Evolutionary conservation across 2,329 filamentous ascomycete species (phyloP).

Genomic region (Exophiala sp.): DNA sequence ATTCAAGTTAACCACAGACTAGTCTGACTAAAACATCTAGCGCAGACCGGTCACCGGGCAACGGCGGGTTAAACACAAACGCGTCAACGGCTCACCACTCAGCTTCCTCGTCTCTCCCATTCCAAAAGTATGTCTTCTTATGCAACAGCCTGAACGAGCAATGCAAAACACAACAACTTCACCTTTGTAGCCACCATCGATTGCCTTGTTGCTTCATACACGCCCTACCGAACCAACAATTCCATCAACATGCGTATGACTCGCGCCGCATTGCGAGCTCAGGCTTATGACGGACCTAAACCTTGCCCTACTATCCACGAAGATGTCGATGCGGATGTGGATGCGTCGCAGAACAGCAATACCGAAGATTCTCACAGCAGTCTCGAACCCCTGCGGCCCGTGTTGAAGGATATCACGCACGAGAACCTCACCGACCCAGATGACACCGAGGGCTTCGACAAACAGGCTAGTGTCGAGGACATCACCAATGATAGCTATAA

Average conservation of each 20-base stretch:
- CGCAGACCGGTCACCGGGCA: neutral
- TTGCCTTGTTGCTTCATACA: neutral
- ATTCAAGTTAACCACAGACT: no score
- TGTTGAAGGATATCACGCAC: constrained; percentile 27
- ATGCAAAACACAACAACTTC: neutral
- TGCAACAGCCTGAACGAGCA: neutral
- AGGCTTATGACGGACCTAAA: constrained; percentile 17
- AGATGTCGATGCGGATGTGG: constrained; percentile 19
- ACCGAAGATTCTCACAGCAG: neutral
- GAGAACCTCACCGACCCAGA: constrained; percentile 19
- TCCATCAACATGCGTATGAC: constrained; percentile 26
- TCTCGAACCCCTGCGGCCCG: constrained; percentile 11
- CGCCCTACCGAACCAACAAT: neutral
- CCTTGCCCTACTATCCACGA: constrained; percentile 16
- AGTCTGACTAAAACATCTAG: no score
- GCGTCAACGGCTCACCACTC: no score
- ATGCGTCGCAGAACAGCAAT: constrained; percentile 3
- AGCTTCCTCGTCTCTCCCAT: no score
- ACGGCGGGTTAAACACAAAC: neutral
- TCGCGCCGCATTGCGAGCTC: constrained; percentile 28
- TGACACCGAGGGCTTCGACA: constrained; percentile 1
- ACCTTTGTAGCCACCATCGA: neutral
- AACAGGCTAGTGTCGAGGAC: neutral
- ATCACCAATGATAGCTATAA: neutral
- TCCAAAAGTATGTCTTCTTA: no score